phyloP scores from a whole-genome alignment of 2,329 filamentous ascomycete genomes.

The Gremmenia infestans region DNA sequence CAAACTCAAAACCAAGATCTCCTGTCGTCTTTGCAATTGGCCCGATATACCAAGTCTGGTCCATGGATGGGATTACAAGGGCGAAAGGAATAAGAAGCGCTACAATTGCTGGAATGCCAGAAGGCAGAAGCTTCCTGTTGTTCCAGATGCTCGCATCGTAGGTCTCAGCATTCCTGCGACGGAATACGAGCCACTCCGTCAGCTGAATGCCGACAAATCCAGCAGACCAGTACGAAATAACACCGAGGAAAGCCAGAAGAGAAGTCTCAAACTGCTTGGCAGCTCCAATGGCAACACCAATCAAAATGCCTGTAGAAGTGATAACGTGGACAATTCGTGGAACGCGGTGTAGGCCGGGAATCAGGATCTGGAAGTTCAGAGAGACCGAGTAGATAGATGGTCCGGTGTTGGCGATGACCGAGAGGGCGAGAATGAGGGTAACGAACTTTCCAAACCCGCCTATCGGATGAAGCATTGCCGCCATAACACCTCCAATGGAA shows the following conservation, averaged over 20 bases:
- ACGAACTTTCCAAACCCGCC: slow-evolving; percentile 60
- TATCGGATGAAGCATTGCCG: slow-evolving; percentile 52
- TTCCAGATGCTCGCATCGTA: slow-evolving; percentile 36
- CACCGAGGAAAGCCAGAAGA: slow-evolving; percentile 59
- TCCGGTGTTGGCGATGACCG: slow-evolving; percentile 54
- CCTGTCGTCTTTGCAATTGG: slow-evolving; percentile 56
- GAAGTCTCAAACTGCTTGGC: slow-evolving; percentile 48
- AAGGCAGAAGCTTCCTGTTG: slow-evolving; percentile 34
- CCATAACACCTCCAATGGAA: slow-evolving; percentile 53
- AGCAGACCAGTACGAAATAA: slow-evolving; percentile 30
- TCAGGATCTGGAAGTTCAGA: slow-evolving; percentile 59
- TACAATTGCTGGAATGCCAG: slow-evolving; percentile 36
- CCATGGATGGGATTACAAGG: slow-evolving; percentile 55
- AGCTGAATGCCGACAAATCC: slow-evolving; percentile 32
- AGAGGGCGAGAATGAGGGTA: slow-evolving; percentile 52
- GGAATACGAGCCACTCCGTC: slow-evolving; percentile 34
- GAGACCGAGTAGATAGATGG: slow-evolving; percentile 58
- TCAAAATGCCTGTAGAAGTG: slow-evolving; percentile 53
- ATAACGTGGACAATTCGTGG: slow-evolving; percentile 55
- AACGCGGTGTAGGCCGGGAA: slow-evolving; percentile 50
- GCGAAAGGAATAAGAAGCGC: slow-evolving; percentile 36
- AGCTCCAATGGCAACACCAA: slow-evolving; percentile 51
- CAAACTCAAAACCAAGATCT: slow-evolving; percentile 62
- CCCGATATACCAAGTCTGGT: slow-evolving; percentile 56
- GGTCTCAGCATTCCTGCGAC: slow-evolving; percentile 25